Conservation (phyloP, 2,329 filamentous ascomycete genomes). For the Aspergillus latus region DNA sequence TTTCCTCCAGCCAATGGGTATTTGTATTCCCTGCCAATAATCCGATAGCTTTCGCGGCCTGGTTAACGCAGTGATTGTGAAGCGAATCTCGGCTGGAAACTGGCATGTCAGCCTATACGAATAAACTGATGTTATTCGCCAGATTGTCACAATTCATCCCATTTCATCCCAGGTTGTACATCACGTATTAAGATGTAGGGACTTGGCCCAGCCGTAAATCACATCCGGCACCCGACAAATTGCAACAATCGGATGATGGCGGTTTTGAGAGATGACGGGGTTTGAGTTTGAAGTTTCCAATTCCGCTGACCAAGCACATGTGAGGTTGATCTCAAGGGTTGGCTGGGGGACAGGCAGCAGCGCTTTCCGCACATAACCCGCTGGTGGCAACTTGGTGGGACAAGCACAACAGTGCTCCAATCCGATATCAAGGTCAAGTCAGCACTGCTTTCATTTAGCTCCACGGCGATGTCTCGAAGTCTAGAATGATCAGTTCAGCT, state of each 20-base stretch:
- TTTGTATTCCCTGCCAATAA: not conserved
- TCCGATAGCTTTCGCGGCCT: not conserved
- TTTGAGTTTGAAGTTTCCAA: not conserved
- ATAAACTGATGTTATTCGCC: not conserved
- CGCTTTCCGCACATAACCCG: not conserved
- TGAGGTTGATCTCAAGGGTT: slow-evolving; percentile 4
- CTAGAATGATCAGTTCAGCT: slow-evolving; percentile 2
- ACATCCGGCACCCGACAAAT: not conserved
- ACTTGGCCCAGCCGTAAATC: not conserved
- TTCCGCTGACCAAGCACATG: not conserved
- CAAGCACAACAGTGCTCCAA: not conserved
- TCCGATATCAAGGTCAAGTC: not conserved
- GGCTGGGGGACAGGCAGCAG: slow-evolving; percentile 1
- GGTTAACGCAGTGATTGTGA: not conserved
- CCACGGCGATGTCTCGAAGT: not conserved
- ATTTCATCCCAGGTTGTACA: not conserved
- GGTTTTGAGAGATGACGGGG: too few species aligned
- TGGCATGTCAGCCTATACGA: not conserved
- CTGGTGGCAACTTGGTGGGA: slow-evolving; percentile 1
- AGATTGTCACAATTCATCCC: not conserved
- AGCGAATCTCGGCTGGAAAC: not conserved
- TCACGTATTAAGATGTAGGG: not conserved
- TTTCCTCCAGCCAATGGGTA: not conserved
- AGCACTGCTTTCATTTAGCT: slow-evolving; percentile 3
- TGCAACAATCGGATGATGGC: too few species aligned